phyloP scores from a whole-genome alignment of 306 rosid species.

The Quercus mongolica region DNA sequence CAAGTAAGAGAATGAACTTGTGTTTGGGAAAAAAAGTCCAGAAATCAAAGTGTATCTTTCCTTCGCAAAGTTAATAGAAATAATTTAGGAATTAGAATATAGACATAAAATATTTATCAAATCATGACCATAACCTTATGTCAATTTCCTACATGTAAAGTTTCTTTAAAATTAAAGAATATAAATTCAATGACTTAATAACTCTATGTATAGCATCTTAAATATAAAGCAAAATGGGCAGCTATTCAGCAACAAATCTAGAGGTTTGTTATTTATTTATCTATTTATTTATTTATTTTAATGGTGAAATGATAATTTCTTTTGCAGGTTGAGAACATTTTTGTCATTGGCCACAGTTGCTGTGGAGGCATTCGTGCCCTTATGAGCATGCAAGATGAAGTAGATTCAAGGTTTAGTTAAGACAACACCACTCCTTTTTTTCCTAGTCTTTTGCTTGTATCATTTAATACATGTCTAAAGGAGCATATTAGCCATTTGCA shows the following conservation, averaged over 20 bases:
- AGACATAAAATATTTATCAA: not conserved
- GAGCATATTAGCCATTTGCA: not conserved
- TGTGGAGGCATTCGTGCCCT: slow-evolving; percentile 98
- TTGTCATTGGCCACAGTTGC: slow-evolving; percentile 95
- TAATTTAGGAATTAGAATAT: not conserved
- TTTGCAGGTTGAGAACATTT: slow-evolving; percentile 78
- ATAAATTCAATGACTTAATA: not conserved
- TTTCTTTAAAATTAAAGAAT: not conserved
- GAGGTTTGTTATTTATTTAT: no score
- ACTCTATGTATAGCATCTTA: not conserved
- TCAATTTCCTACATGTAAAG: not conserved
- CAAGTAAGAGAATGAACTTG: not conserved
- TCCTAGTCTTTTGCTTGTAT: not conserved
- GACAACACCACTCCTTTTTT: not conserved
- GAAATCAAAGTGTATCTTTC: not conserved
- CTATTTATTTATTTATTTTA: no score
- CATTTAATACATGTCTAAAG: not conserved
- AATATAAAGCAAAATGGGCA: not conserved
- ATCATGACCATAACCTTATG: not conserved
- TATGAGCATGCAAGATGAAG: slow-evolving; percentile 82
- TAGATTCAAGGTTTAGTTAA: slow-evolving; percentile 43
- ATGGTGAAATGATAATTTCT: not conserved
- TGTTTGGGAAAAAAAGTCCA: not conserved
- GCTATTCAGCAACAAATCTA: not conserved
- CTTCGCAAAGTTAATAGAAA: not conserved